These are phyloP conservation scores for Clitoria ternatea DNA, from an alignment of 306 rosid genomes.

Conservation along the genomic window DNA sequence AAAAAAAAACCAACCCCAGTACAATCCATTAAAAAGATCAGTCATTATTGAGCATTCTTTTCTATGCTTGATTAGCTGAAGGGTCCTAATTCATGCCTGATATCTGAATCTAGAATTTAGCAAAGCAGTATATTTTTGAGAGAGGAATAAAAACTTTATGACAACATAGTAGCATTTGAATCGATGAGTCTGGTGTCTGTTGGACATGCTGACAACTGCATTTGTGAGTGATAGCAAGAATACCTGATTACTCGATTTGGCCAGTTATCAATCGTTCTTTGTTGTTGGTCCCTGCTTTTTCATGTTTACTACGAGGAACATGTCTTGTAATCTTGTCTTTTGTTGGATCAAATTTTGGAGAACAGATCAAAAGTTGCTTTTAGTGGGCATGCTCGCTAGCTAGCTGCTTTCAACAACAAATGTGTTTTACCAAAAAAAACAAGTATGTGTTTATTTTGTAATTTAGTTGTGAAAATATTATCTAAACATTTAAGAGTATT, in stretches of 20 bases:
- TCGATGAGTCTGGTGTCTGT: neutral
- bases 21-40: no score
- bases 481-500: no score
- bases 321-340: slow-evolving; percentile 23
- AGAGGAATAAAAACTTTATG: slow-evolving; percentile 20
- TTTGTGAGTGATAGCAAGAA: neutral
- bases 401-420: no score
- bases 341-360: slow-evolving; percentile 36
- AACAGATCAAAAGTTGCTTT: slow-evolving; percentile 26
- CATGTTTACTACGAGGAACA: slow-evolving; percentile 21
- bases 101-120: slow-evolving; percentile 22
- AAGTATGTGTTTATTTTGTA: no score
- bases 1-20: no score
- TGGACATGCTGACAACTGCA: slow-evolving; percentile 16
- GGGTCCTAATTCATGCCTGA: slow-evolving; percentile 1
- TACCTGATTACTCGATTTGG: slow-evolving; percentile 4
- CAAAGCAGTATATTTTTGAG: neutral
- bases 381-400: slow-evolving; percentile 25
- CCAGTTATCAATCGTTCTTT: neutral
- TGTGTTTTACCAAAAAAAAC: no score
- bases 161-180: slow-evolving; percentile 13
- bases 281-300: slow-evolving; percentile 11
- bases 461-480: no score
- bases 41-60: neutral
- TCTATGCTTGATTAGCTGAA: neutral